A percentile compares a stretch with the other conserved stretches of the same genome.
Conservation (phyloP, 768 basidiomycete genomes). For the Calocera viscosa region DNA sequence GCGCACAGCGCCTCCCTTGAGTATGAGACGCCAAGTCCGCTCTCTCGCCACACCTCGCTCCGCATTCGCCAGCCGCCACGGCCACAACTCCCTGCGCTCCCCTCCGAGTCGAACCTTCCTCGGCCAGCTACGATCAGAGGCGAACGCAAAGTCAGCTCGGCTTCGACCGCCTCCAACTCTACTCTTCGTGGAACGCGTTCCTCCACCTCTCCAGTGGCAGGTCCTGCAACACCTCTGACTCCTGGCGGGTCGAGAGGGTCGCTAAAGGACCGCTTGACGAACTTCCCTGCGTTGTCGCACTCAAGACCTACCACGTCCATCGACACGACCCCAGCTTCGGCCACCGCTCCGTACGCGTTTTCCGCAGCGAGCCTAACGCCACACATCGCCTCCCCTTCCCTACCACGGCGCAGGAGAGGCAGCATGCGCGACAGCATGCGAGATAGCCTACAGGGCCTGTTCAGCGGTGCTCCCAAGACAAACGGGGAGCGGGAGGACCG, state of each 20-base stretch:
- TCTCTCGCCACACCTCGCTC: background rate
- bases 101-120: background rate
- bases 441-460: background rate
- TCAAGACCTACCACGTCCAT: background rate
- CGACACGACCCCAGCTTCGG: background rate
- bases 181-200: background rate
- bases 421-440: background rate
- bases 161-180: background rate
- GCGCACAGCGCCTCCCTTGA: background rate
- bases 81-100: background rate
- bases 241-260: background rate
- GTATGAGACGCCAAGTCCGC: background rate
- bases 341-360: background rate
- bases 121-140: background rate
- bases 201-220: background rate
- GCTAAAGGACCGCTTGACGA: background rate
- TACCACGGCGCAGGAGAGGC: background rate
- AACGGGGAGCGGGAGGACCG: background rate
- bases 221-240: background rate
- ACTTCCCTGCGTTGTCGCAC: conserved; percentile 1
- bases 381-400: background rate
- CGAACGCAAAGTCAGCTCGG: background rate
- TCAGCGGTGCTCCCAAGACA: background rate
- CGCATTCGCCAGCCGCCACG: background rate
- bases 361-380: background rate